Evolutionary conservation across 352 stramenopile species (phyloP).

Genomic region (Phytopythium helicoides): DNA sequence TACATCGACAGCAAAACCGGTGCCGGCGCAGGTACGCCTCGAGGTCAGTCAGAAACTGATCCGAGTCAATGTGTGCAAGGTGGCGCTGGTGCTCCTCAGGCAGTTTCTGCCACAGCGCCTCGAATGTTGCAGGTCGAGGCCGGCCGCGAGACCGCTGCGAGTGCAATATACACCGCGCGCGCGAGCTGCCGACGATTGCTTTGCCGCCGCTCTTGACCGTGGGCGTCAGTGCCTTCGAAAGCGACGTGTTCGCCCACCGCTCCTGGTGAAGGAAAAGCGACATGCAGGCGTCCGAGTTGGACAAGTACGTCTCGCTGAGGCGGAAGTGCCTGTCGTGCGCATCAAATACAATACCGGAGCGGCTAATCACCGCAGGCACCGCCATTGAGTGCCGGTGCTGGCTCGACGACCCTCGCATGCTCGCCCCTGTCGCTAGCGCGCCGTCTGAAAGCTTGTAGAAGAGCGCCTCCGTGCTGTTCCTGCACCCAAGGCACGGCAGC

Average conservation of each 20-base stretch:
- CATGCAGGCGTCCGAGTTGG: conserved; percentile 60
- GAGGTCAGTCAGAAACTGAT: conserved; percentile 84
- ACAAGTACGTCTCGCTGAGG: conserved; percentile 65
- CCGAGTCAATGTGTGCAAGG: conserved; percentile 83
- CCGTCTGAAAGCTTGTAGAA: conserved; percentile 68
- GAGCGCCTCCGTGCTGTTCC: conserved; percentile 73
- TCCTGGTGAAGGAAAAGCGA: conserved; percentile 83
- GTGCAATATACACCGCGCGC: conserved; percentile 72
- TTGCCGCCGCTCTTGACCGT: conserved; percentile 25
- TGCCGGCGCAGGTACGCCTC: conserved; percentile 82
- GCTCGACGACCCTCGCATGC: conserved; percentile 1
- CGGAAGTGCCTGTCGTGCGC: conserved; percentile 54
- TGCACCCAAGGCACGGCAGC: conserved; percentile 73
- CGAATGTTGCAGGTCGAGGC: conserved; percentile 71
- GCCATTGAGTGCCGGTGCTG: not conserved
- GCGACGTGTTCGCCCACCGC: conserved; percentile 47
- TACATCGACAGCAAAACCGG: conserved; percentile 86
- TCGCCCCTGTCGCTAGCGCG: conserved; percentile 6
- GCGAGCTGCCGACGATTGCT: conserved; percentile 25
- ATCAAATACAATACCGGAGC: conserved; percentile 54
- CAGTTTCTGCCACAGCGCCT: conserved; percentile 76
- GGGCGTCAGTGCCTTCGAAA: conserved; percentile 40
- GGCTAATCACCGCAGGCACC: conserved; percentile 43
- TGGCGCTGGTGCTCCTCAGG: conserved; percentile 75
- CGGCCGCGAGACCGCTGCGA: conserved; percentile 68